phyloP scores from a whole-genome alignment of 2,329 filamentous ascomycete species.

The Ceratocystis papillata region DNA sequence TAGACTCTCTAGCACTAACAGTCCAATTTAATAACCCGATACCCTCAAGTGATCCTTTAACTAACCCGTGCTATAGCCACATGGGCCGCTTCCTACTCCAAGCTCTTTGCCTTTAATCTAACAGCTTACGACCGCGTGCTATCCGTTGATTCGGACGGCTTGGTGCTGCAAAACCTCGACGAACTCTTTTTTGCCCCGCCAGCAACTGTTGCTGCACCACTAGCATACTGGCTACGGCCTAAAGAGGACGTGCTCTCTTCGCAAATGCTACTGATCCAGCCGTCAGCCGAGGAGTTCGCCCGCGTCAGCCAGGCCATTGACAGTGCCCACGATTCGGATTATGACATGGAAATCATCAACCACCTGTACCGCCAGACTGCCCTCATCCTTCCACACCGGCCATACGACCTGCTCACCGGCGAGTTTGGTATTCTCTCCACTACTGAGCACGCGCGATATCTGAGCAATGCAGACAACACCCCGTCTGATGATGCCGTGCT shows the following conservation, averaged over 20 bases:
- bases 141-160: conserved; percentile 52
- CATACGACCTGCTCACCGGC: conserved; percentile 49
- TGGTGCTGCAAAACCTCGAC: conserved; percentile 53
- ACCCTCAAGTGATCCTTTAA: background rate
- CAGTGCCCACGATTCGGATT: conserved; percentile 31
- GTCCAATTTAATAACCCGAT: too few species aligned
- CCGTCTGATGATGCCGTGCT: conserved; percentile 32
- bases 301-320: conserved; percentile 30
- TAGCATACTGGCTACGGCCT: conserved; percentile 58
- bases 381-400: conserved; percentile 52
- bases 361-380: conserved; percentile 47
- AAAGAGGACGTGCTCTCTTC: conserved; percentile 46
- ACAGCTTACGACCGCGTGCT: conserved; percentile 43
- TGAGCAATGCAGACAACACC: conserved; percentile 34
- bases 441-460: conserved; percentile 37
- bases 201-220: conserved; percentile 54
- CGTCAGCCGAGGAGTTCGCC: conserved; percentile 42
- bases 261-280: conserved; percentile 51
- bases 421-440: conserved; percentile 44
- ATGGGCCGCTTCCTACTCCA: conserved; percentile 56
- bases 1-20: conserved; percentile 11
- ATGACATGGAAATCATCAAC: conserved; percentile 60
- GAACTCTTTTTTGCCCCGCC: conserved; percentile 58
- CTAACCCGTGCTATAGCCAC: conserved; percentile 33
- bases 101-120: conserved; percentile 58